Conservation (phyloP, 2,329 filamentous ascomycete species). For the Monosporascus sp. region DNA sequence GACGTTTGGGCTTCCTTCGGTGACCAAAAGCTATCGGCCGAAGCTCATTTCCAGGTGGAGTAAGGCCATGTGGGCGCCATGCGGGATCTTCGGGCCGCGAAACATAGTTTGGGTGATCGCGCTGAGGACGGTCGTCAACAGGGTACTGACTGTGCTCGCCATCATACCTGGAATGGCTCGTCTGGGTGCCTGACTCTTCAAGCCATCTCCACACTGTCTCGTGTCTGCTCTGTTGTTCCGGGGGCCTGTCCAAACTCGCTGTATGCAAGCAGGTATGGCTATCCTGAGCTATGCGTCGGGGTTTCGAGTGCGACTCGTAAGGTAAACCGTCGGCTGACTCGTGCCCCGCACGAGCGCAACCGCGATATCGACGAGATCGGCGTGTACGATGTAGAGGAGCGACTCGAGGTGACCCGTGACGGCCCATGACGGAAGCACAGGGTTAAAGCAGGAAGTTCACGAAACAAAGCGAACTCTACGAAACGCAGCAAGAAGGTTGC, state of each 20-base stretch:
- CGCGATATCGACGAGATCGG: no score
- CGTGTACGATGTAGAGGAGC: no score
- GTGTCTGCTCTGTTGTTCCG: background rate
- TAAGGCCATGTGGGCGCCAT: slow-evolving; percentile 20
- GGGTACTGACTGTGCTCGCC: background rate
- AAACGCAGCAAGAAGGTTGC: no score
- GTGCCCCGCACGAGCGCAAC: no score
- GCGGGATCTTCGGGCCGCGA: slow-evolving; percentile 14
- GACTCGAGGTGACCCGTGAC: no score
- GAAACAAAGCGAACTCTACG: no score
- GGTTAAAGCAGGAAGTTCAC: no score
- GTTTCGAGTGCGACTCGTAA: background rate
- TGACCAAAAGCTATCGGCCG: slow-evolving; percentile 6
- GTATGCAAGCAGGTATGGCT: background rate
- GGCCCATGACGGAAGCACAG: no score
- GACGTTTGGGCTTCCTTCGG: slow-evolving; percentile 13
- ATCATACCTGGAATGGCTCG: background rate
- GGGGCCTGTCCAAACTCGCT: background rate
- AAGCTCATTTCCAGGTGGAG: slow-evolving; percentile 8
- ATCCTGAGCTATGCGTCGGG: background rate
- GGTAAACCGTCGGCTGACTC: no score
- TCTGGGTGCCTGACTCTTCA: background rate
- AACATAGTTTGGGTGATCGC: slow-evolving; percentile 1
- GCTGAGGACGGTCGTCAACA: background rate
- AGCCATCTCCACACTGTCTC: background rate